Evolutionary conservation across 768 basidiomycete genomes (phyloP).

Genomic region (Lactarius indigo): DNA sequence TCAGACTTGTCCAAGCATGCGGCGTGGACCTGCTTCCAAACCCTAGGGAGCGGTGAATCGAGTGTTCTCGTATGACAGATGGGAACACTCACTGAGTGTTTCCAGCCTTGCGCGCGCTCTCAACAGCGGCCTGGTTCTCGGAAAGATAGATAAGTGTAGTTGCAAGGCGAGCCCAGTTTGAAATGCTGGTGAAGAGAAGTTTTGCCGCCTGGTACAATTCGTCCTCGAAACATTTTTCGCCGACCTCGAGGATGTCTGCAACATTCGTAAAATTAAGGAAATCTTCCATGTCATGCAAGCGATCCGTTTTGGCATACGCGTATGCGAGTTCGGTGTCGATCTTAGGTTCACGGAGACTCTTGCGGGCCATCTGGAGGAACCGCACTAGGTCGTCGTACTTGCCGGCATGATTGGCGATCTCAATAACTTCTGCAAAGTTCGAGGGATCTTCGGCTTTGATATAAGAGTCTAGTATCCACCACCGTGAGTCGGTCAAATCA

Average conservation of each 20-base stretch:
- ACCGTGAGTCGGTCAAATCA: not conserved
- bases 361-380: slow-evolving; percentile 98
- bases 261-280: slow-evolving; percentile 99
- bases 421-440: slow-evolving; percentile 93
- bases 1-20: slow-evolving; percentile 98
- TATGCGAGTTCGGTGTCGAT: slow-evolving; percentile 98
- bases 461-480: slow-evolving; percentile 69
- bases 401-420: slow-evolving; percentile 91
- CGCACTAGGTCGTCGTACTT: slow-evolving; percentile 93
- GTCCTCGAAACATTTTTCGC: slow-evolving; percentile 99
- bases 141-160: slow-evolving; percentile 98
- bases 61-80: not conserved
- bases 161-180: slow-evolving; percentile 97
- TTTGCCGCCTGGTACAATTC: slow-evolving; percentile 97
- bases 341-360: slow-evolving; percentile 92
- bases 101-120: slow-evolving; percentile 98
- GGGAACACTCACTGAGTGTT: slow-evolving; percentile 80
- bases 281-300: slow-evolving; percentile 99
- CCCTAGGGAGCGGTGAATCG: slow-evolving; percentile 44
- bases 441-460: slow-evolving; percentile 95
- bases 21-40: slow-evolving; percentile 99
- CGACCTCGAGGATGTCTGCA: slow-evolving; percentile 92
- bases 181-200: slow-evolving; percentile 92
- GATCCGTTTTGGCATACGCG: slow-evolving; percentile 96
- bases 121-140: slow-evolving; percentile 97